phyloP scores from a whole-genome alignment of 257 asterid species.

The Echites panduratus region DNA sequence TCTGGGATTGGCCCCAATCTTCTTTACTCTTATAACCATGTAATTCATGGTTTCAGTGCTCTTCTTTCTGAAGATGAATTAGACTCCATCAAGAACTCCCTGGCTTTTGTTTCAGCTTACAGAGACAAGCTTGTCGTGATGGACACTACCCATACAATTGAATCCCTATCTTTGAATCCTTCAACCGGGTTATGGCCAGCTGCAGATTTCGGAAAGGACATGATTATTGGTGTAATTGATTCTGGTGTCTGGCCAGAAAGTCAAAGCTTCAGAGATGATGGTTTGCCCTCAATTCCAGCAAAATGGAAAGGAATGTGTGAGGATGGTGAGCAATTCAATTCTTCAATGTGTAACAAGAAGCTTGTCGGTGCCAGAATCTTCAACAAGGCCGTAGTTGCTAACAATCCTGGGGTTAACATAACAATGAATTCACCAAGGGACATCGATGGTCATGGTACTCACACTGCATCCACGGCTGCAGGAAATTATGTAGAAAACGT shows the following conservation, averaged over 20 bases:
- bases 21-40: constrained; percentile 38
- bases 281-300: constrained; percentile 28
- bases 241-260: constrained; percentile 54
- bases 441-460: constrained; percentile 43
- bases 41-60: constrained; percentile 40
- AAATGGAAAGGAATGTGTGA: constrained; percentile 27
- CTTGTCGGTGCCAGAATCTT: constrained; percentile 25
- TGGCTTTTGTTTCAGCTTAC: constrained; percentile 36
- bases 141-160: constrained; percentile 46
- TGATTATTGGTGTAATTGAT: constrained; percentile 44
- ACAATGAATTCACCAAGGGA: constrained; percentile 32
- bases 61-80: constrained; percentile 29
- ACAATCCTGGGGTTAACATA: constrained; percentile 10
- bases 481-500: constrained; percentile 37
- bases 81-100: constrained; percentile 20
- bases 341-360: constrained; percentile 27
- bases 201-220: constrained; percentile 34
- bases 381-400: constrained; percentile 21
- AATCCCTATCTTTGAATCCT: constrained; percentile 36
- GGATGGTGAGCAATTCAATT: constrained; percentile 19
- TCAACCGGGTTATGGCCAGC: constrained; percentile 47
- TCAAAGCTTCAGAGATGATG: constrained; percentile 36
- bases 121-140: constrained; percentile 25
- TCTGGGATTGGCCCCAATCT: background rate
- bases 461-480: constrained; percentile 40